phyloP scores from a whole-genome alignment of 345 rosid genomes.

The Theobroma cacao region DNA sequence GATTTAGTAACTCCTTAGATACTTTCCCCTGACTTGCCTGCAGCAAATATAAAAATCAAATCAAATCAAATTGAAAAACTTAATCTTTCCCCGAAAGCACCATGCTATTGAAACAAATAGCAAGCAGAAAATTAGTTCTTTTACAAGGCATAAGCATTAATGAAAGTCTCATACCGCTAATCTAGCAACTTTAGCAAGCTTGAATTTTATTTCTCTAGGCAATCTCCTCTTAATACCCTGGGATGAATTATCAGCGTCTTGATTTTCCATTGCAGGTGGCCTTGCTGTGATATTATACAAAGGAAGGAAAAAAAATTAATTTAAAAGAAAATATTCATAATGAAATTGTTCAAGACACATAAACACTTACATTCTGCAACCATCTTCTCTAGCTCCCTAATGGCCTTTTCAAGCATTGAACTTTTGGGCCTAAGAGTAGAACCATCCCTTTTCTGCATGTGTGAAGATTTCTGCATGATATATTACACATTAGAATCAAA shows the following conservation, averaged over 20 bases:
- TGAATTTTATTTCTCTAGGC: constrained; percentile 67
- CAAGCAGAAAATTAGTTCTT: not conserved
- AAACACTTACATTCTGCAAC: constrained; percentile 81
- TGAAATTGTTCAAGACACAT: not conserved
- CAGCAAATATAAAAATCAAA: constrained; percentile 26
- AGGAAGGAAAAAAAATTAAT: not conserved
- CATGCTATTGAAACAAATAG: not conserved
- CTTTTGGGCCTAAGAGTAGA: constrained; percentile 57
- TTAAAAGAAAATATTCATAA: constrained; percentile 7
- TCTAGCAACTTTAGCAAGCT: constrained; percentile 76
- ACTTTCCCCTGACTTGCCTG: constrained; percentile 80
- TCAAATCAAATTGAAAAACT: constrained; percentile 12
- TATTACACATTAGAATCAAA: constrained; percentile 16
- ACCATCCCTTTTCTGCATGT: constrained; percentile 52
- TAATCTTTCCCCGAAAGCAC: constrained; percentile 8
- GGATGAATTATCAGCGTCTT: constrained; percentile 68
- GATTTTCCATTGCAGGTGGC: constrained; percentile 71
- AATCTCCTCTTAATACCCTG: constrained; percentile 77
- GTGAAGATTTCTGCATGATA: constrained; percentile 46
- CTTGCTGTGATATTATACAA: constrained; percentile 55
- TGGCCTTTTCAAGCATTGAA: constrained; percentile 80
- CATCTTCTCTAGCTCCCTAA: constrained; percentile 82
- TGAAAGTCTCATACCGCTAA: constrained; percentile 48
- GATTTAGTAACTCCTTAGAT: constrained; percentile 74
- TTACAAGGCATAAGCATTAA: not conserved